A percentile compares a stretch with the other conserved stretches of the same genome.
Evolutionary conservation across 495 filamentous ascomycete genomes (phyloP).

Genomic region (Echria macrotheca): DNA sequence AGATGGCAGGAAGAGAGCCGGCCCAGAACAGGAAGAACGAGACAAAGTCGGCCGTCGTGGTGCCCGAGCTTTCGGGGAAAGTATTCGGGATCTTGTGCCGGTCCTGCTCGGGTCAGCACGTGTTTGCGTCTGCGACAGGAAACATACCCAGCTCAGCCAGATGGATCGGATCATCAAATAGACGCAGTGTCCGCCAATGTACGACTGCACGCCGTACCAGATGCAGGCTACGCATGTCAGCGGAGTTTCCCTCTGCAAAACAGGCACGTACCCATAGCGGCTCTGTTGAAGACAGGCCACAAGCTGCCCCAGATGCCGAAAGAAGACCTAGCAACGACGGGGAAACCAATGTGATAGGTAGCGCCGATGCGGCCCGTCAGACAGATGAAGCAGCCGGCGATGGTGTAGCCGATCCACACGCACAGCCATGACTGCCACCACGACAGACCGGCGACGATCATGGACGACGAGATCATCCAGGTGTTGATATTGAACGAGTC

Average conservation of each 20-base stretch:
- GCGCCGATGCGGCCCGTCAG: slow-evolving; percentile 80
- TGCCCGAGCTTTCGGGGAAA: slow-evolving; percentile 60
- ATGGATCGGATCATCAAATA: slow-evolving; percentile 78
- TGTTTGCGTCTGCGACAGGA: not conserved
- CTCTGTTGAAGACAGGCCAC: slow-evolving; percentile 89
- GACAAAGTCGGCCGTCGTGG: slow-evolving; percentile 67
- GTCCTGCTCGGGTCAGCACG: slow-evolving; percentile 28
- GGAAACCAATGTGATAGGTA: slow-evolving; percentile 86
- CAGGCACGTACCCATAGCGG: slow-evolving; percentile 58
- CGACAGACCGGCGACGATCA: slow-evolving; percentile 65
- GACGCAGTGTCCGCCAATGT: slow-evolving; percentile 79
- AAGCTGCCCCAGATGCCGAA: slow-evolving; percentile 86
- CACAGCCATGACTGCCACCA: slow-evolving; percentile 98
- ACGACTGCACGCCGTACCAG: slow-evolving; percentile 84
- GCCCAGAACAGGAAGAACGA: slow-evolving; percentile 87
- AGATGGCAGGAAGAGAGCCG: slow-evolving; percentile 74
- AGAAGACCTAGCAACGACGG: slow-evolving; percentile 65
- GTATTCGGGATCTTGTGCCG: slow-evolving; percentile 57
- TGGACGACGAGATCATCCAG: slow-evolving; percentile 94
- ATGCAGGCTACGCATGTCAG: slow-evolving; percentile 49
- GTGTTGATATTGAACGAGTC: slow-evolving; percentile 98
- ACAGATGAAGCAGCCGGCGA: slow-evolving; percentile 69
- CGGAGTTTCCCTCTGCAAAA: not conserved
- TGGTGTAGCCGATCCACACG: slow-evolving; percentile 77
- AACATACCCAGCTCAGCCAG: slow-evolving; percentile 55